phyloP scores from a whole-genome alignment of 306 rosid genomes.

The Sicyos edulis region DNA sequence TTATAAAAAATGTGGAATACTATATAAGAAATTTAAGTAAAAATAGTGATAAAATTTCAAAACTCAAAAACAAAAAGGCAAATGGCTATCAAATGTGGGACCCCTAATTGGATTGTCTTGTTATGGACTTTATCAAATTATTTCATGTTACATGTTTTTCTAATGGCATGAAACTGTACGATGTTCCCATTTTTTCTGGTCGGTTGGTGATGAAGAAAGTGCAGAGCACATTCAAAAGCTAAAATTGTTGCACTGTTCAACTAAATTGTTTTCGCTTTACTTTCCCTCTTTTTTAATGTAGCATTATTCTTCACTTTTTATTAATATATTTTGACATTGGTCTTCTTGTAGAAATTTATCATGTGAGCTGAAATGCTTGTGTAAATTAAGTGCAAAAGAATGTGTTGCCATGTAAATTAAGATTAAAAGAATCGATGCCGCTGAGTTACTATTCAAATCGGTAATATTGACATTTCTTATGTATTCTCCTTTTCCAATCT shows the following conservation, averaged over 20 bases:
- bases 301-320: too few relatives aligned
- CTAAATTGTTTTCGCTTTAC: neutral
- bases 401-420: too few relatives aligned
- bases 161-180: slow-evolving; percentile 13
- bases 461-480: neutral
- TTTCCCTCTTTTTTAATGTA: neutral
- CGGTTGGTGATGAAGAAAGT: neutral
- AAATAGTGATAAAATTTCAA: too few relatives aligned
- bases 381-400: neutral
- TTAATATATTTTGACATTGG: too few relatives aligned
- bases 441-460: too few relatives aligned
- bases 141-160: slow-evolving; percentile 12
- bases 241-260: neutral
- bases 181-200: slow-evolving; percentile 16
- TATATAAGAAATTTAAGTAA: too few relatives aligned
- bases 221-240: neutral
- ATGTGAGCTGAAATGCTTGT: neutral
- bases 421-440: too few relatives aligned
- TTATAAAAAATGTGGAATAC: too few relatives aligned
- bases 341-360: too few relatives aligned
- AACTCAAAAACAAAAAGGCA: too few relatives aligned
- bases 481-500: neutral
- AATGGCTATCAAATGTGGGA: too few relatives aligned
- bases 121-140: neutral
- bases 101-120: neutral